phyloP scores from a whole-genome alignment of 306 rosid genomes.

The Sicyos edulis region DNA sequence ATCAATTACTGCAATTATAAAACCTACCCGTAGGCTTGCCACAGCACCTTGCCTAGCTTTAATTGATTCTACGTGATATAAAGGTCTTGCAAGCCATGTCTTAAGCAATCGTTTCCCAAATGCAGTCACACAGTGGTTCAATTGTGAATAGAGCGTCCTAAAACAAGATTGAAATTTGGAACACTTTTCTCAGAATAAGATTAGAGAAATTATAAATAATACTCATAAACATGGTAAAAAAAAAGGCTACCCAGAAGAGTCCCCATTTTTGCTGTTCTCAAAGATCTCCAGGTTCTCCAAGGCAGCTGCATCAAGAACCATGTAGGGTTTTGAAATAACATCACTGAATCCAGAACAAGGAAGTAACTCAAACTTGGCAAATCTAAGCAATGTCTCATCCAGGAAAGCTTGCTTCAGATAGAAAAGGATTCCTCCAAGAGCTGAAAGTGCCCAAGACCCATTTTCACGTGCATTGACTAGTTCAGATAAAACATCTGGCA shows the following conservation, averaged over 20 bases:
- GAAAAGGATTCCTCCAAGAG: conserved; percentile 87
- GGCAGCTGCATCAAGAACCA: conserved; percentile 94
- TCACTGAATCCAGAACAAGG: conserved; percentile 59
- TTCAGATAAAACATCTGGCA: conserved; percentile 70
- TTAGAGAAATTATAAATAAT: conserved; percentile 17
- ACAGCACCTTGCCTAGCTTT: conserved; percentile 82
- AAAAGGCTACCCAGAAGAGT: conserved; percentile 67
- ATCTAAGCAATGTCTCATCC: conserved; percentile 71
- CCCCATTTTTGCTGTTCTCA: conserved; percentile 86
- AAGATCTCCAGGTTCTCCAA: conserved; percentile 92
- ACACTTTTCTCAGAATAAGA: conserved; percentile 31
- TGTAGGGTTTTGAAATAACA: conserved; percentile 62
- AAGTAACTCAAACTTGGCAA: conserved; percentile 81
- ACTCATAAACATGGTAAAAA: background rate
- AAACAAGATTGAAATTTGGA: conserved; percentile 25
- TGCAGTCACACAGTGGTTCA: conserved; percentile 89
- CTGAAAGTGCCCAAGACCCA: conserved; percentile 76
- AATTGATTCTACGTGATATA: conserved; percentile 57
- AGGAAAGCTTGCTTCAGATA: conserved; percentile 89
- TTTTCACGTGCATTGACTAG: conserved; percentile 45
- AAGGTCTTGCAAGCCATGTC: conserved; percentile 94
- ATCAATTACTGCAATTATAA: conserved; percentile 10
- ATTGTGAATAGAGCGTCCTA: conserved; percentile 77
- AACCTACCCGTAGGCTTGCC: conserved; percentile 60
- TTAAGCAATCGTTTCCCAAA: conserved; percentile 89